These are phyloP conservation scores for Tinospora cordifolia DNA, from an alignment of 164 flowering plant species.

Conservation along the genomic window DNA sequence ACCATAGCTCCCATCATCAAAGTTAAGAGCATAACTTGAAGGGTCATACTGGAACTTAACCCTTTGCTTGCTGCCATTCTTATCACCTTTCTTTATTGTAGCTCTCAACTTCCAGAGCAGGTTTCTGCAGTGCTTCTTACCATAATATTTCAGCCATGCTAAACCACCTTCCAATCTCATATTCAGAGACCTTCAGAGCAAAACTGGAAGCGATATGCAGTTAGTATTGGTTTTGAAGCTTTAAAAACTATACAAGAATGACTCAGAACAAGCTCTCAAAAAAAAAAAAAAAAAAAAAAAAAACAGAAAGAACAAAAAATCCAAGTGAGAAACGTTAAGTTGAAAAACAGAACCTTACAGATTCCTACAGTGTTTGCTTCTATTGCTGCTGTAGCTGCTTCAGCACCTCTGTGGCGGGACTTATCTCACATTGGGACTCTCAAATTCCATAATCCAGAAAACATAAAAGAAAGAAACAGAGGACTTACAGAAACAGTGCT, in stretches of 20 bases:
- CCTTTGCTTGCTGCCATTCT: conserved; percentile 28
- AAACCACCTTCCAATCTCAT: conserved; percentile 33
- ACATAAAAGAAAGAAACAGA: conserved; percentile 2
- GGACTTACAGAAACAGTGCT: neutral
- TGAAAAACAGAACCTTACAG: conserved; percentile 1
- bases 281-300: no score
- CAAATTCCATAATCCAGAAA: conserved; percentile 10
- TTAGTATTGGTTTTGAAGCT: no score
- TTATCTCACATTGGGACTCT: conserved; percentile 12
- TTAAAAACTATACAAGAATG: no score
- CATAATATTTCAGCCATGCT: conserved; percentile 25
- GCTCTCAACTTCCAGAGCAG: conserved; percentile 56
- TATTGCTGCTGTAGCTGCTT: neutral
- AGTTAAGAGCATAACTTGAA: conserved; percentile 71
- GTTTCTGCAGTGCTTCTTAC: conserved; percentile 48
- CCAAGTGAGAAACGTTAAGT: no score
- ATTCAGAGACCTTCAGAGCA: neutral
- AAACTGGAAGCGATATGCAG: neutral
- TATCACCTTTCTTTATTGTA: conserved; percentile 42
- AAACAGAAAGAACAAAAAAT: neutral
- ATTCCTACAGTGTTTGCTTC: neutral
- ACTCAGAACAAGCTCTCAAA: no score
- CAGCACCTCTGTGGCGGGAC: neutral
- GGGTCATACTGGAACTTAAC: conserved; percentile 70
- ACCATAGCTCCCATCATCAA: conserved; percentile 52